phyloP scores from a whole-genome alignment of 2,329 filamentous ascomycete species.

The Penicillium sp. region DNA sequence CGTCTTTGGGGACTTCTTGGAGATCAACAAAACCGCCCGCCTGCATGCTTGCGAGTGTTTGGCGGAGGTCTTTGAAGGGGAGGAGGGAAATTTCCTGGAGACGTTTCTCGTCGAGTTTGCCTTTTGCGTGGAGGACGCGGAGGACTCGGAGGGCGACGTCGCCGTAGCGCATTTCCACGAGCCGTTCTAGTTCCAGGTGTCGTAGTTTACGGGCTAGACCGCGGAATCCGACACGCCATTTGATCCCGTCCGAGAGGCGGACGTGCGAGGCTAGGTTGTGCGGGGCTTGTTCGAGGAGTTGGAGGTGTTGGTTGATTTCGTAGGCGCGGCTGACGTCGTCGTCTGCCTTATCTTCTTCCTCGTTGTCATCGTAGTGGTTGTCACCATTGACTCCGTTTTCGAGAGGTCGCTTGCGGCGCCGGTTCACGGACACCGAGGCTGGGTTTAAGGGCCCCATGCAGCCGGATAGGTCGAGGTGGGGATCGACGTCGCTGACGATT shows the following conservation, averaged over 20 bases:
- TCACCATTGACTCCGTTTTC: constrained; percentile 46
- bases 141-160: constrained; percentile 79
- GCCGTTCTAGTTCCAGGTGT: constrained; percentile 79
- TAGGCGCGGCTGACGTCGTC: constrained; percentile 39
- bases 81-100: constrained; percentile 81
- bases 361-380: constrained; percentile 56
- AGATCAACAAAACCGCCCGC: constrained; percentile 85
- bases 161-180: constrained; percentile 79
- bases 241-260: constrained; percentile 61
- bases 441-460: constrained; percentile 44
- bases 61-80: constrained; percentile 82
- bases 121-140: constrained; percentile 82
- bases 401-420: constrained; percentile 41
- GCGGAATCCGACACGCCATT: constrained; percentile 87
- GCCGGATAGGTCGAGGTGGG: constrained; percentile 44
- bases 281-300: constrained; percentile 57
- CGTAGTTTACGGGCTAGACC: constrained; percentile 72
- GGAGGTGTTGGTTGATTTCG: constrained; percentile 49
- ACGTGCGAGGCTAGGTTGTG: constrained; percentile 46
- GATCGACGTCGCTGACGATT: constrained; percentile 46
- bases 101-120: constrained; percentile 93
- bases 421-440: constrained; percentile 29
- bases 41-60: constrained; percentile 83
- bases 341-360: constrained; percentile 46
- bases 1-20: constrained; percentile 92